Evolutionary conservation across 768 basidiomycete species (phyloP).

Genomic region (Tubosaeta sp.): DNA sequence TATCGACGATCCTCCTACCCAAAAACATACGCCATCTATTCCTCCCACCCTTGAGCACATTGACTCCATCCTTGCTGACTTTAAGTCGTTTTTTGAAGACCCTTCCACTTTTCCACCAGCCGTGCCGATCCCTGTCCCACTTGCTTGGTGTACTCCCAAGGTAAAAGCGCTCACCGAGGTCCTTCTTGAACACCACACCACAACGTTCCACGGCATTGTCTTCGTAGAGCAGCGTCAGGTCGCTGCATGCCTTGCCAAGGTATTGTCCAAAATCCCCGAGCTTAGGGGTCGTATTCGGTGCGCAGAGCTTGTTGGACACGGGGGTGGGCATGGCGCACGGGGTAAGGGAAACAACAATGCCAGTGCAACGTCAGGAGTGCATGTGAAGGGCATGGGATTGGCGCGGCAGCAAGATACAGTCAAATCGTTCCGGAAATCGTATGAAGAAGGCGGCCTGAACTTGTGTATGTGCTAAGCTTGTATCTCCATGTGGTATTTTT

Average conservation of each 20-base stretch:
- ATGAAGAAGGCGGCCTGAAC: slow-evolving; percentile 62
- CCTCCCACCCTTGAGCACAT: slow-evolving; percentile 46
- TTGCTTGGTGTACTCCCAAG: slow-evolving; percentile 75
- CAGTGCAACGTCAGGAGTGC: slow-evolving; percentile 28
- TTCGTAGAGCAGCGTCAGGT: slow-evolving; percentile 86
- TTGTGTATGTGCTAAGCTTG: slow-evolving; percentile 46
- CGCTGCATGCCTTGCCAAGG: slow-evolving; percentile 61
- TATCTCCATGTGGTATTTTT: not conserved
- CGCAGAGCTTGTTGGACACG: slow-evolving; percentile 70
- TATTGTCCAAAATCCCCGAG: slow-evolving; percentile 58
- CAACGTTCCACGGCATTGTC: slow-evolving; percentile 73
- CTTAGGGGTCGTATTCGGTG: slow-evolving; percentile 55
- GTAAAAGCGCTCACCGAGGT: slow-evolving; percentile 58
- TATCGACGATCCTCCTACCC: slow-evolving; percentile 20
- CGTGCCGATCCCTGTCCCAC: slow-evolving; percentile 40
- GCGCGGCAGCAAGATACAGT: slow-evolving; percentile 58
- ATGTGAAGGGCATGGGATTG: slow-evolving; percentile 47
- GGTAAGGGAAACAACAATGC: slow-evolving; percentile 14
- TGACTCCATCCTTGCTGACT: slow-evolving; percentile 45
- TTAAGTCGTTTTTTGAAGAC: slow-evolving; percentile 36
- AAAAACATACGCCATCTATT: slow-evolving; percentile 18
- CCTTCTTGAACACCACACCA: slow-evolving; percentile 49
- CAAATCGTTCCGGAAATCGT: slow-evolving; percentile 59
- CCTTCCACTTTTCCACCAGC: slow-evolving; percentile 22
- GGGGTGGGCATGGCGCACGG: slow-evolving; percentile 33